Conservation (phyloP, 2,329 filamentous ascomycete genomes). For the Aspergillus brunneoviolaceus region DNA sequence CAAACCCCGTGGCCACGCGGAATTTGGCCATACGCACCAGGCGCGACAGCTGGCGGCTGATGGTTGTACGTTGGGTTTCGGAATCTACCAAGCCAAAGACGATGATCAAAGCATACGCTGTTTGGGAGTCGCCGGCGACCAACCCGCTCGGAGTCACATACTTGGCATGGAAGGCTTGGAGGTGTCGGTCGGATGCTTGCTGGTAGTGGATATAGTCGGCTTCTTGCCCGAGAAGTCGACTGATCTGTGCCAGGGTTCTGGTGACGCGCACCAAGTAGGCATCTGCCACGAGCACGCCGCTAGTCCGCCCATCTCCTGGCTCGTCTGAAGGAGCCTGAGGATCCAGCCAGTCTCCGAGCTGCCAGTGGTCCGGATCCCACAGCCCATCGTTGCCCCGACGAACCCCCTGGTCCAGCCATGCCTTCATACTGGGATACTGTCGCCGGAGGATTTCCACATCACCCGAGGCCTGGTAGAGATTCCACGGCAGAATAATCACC, state of each 20-base stretch:
- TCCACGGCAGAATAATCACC: conserved; percentile 38
- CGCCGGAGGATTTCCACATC: conserved; percentile 36
- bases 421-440: conserved; percentile 38
- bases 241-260: conserved; percentile 30
- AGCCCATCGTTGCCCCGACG: conserved; percentile 33
- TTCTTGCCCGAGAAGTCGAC: conserved; percentile 21
- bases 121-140: conserved; percentile 34
- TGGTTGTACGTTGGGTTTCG: conserved; percentile 6
- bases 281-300: conserved; percentile 39
- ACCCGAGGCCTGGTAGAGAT: conserved; percentile 34
- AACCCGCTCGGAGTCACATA: conserved; percentile 31
- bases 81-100: conserved; percentile 26
- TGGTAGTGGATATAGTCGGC: conserved; percentile 24
- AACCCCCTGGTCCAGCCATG: conserved; percentile 39
- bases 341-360: conserved; percentile 46
- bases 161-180: conserved; percentile 29
- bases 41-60: conserved; percentile 12
- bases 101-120: conserved; percentile 27
- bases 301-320: conserved; percentile 34
- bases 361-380: conserved; percentile 36
- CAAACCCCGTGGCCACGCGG: conserved; percentile 39
- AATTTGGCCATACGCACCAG: conserved; percentile 29
- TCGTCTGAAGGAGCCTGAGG: conserved; percentile 37
- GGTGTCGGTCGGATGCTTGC: conserved; percentile 18
- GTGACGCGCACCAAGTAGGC: conserved; percentile 41